These are phyloP conservation scores for Corymbia citriodora DNA, from an alignment of 441 rosid species.

Conservation along the genomic window DNA sequence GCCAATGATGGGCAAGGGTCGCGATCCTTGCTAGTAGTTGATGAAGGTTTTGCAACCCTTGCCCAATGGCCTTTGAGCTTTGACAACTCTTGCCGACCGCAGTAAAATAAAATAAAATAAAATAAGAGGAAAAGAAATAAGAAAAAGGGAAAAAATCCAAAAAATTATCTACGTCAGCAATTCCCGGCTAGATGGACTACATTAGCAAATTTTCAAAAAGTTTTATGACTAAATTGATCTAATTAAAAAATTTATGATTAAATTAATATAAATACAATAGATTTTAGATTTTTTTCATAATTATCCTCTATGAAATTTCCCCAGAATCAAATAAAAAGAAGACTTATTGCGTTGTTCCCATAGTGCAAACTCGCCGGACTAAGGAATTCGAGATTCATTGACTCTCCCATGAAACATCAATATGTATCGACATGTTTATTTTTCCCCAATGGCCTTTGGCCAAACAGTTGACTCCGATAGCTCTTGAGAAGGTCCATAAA, in stretches of 20 bases:
- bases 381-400: background rate
- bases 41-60: background rate
- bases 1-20: background rate
- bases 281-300: background rate
- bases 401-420: background rate
- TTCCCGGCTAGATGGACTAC: background rate
- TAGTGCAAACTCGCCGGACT: background rate
- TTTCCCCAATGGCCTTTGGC: too few species aligned
- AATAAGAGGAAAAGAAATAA: background rate
- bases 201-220: accelerated
- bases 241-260: background rate
- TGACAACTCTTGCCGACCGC: background rate
- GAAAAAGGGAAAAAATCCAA: background rate
- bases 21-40: background rate
- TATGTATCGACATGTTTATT: background rate
- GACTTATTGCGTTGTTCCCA: background rate
- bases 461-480: background rate
- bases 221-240: background rate
- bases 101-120: background rate
- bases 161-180: background rate
- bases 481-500: background rate
- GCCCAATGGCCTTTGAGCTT: background rate
- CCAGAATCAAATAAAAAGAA: background rate
- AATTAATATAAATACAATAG: background rate
- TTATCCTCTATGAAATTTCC: background rate